Percentiles rank a stretch among this genome's conserved stretches.
phyloP scores from a whole-genome alignment of 2,329 filamentous ascomycete species.

The Paecilomyces fulvus region DNA sequence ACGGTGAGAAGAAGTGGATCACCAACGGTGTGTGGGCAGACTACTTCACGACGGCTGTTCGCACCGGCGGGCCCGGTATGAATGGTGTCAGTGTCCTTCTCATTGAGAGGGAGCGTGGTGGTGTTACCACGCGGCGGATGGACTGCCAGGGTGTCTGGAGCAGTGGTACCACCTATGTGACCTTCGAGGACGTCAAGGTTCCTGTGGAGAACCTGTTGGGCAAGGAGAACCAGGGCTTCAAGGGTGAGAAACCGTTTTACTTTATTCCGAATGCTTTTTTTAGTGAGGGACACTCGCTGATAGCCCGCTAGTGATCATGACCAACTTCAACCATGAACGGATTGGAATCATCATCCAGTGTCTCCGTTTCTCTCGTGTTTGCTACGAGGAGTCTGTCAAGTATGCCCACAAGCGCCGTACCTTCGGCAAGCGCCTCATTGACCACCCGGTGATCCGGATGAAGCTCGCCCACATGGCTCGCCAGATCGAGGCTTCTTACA shows the following conservation, averaged over 20 bases:
- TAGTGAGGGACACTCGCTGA: conserved; percentile 1
- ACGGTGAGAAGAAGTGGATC: conserved; percentile 99
- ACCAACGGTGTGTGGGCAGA: conserved; percentile 96
- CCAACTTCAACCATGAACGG: conserved; percentile 98
- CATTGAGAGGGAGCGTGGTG: conserved; percentile 75
- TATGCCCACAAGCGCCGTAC: conserved; percentile 96
- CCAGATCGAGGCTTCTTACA: conserved; percentile 94
- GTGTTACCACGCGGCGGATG: conserved; percentile 90
- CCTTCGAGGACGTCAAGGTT: conserved; percentile 98
- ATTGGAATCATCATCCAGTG: conserved; percentile 98
- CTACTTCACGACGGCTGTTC: conserved; percentile 95
- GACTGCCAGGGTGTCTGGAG: conserved; percentile 98
- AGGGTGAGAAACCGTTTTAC: conserved; percentile 50
- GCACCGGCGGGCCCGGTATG: conserved; percentile 83
- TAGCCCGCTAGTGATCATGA: conserved; percentile 71
- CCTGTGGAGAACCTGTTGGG: conserved; percentile 98
- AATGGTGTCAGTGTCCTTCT: conserved; percentile 84
- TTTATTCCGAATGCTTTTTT: not conserved
- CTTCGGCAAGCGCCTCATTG: conserved; percentile 92
- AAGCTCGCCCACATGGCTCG: conserved; percentile 98
- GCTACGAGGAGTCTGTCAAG: conserved; percentile 92
- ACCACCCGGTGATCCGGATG: conserved; percentile 93
- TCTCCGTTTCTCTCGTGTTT: conserved; percentile 88
- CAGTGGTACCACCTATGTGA: conserved; percentile 91
- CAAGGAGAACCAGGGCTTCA: conserved; percentile 97